Evolutionary conservation across 2,329 filamentous ascomycete genomes (phyloP).

Genomic region (Orbilia oligospora): DNA sequence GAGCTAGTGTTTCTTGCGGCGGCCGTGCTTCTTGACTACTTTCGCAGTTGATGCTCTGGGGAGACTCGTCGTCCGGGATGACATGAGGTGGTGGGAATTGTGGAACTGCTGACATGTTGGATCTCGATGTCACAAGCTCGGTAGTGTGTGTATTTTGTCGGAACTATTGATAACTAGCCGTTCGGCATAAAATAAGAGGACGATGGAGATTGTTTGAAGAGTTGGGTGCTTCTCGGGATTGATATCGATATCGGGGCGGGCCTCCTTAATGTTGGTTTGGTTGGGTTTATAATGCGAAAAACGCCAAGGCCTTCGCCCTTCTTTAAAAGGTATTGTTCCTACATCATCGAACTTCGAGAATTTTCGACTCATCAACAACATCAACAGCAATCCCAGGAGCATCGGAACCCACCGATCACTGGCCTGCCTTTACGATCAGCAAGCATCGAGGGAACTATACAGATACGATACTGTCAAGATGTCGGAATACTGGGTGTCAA

Average conservation of each 20-base stretch:
- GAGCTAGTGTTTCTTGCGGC: conserved; percentile 25
- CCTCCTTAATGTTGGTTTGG: conserved; percentile 3
- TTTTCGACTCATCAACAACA: conserved; percentile 40
- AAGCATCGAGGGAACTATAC: neutral
- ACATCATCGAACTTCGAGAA: conserved; percentile 29
- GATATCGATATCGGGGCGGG: neutral
- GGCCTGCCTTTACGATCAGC: neutral
- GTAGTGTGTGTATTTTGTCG: neutral
- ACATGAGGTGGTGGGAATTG: conserved; percentile 39
- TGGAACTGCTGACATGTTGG: conserved; percentile 45
- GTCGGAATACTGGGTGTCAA: conserved; percentile 99
- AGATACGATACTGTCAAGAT: conserved; percentile 69
- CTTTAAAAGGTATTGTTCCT: neutral
- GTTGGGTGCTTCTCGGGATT: neutral
- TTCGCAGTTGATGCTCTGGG: conserved; percentile 1
- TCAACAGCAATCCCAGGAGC: conserved; percentile 24
- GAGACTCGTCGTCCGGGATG: conserved; percentile 27
- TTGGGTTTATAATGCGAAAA: conserved; percentile 4
- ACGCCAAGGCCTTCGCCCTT: conserved; percentile 40
- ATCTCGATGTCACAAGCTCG: neutral
- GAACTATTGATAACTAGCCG: conserved; percentile 18
- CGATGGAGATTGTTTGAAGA: neutral
- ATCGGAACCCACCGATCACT: neutral
- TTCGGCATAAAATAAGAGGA: neutral
- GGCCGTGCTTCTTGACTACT: conserved; percentile 15